Conservation (phyloP, 805 yeast genomes). For the Hemisphaericaspora nanyangensis region DNA sequence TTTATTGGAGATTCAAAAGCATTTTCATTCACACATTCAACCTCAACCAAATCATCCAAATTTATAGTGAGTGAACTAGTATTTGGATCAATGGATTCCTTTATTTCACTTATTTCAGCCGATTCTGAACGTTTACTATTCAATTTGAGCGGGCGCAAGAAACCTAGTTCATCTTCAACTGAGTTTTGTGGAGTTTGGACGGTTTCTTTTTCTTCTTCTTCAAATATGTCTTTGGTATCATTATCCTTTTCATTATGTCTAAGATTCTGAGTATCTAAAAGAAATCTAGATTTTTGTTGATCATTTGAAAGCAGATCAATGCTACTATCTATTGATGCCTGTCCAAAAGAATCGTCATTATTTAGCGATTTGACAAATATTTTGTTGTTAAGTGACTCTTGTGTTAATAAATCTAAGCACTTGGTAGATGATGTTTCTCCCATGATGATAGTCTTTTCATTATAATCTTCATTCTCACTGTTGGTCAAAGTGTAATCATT, state of each 20-base stretch:
- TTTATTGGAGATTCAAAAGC: slow-evolving; percentile 4
- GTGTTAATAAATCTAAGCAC: no score
- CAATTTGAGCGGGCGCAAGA: neutral
- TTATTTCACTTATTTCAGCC: neutral
- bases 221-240: no score
- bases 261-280: slow-evolving; percentile 21
- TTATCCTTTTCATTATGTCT: slow-evolving; percentile 23
- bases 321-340: no score
- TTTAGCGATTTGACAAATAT: no score
- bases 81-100: neutral
- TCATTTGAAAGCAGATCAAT: no score
- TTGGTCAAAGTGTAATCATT: slow-evolving; percentile 6
- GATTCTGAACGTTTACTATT: neutral
- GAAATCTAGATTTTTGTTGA: no score
- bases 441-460: slow-evolving; percentile 8
- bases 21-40: slow-evolving; percentile 6
- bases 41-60: slow-evolving; percentile 5
- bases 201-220: neutral
- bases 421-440: neutral
- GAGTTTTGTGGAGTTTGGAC: neutral
- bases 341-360: no score
- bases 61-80: neutral
- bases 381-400: no score
- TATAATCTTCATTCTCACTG: slow-evolving; percentile 4
- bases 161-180: neutral